Base-by-base conservation (phyloP, 441 rosid species). In the Corymbia citriodora region DNA sequence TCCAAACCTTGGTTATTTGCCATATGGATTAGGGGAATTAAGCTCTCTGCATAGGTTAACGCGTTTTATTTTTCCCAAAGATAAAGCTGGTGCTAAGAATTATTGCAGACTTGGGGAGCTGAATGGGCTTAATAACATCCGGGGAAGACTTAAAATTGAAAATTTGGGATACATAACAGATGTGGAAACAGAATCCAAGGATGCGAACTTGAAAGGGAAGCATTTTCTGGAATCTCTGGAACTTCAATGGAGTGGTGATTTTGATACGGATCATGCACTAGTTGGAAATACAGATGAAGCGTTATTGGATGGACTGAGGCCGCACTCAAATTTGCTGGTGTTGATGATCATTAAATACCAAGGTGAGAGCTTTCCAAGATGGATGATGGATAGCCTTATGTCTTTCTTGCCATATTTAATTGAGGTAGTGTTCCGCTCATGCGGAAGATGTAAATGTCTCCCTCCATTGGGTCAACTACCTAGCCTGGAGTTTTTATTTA, bases 301-400 rank as follows among this genome's bases (percentile, higher is more conserved):
- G 0, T 1, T 68, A 16, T 68, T 68, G 4, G 12, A 31, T 16
- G 45, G 12, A 31, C 1, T 68, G 36, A 1, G 0, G 79, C 79
- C 45, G 0, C 12, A 4, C 45, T 31, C 79, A 31, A 68, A 31
- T 31, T 23, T 68, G 12, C 40, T 9, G 1, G 1, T 8, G 45
- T 31, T 68, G 7, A 4, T 0, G 2, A 17, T 68, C 3, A 0
- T 8, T 1, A 3, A 1, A 8, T 68, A 68, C 9, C 16, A 33
- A 31, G 45, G 45, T 16, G 12, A 8, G 79, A 17, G 79, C 23
- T 68, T 68, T 31, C 23, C 79, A 17, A 68, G 23, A 0, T 68
- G 79, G 79, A 68, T 68, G 79, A 68, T 31, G 79, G 7, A 31
- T 17, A 8, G 3, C 3, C 79, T 68, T 8, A 21, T 14, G 4